Base-by-base conservation (phyloP, 106 monocot genomes). In the Hemerocallis citrina region DNA sequence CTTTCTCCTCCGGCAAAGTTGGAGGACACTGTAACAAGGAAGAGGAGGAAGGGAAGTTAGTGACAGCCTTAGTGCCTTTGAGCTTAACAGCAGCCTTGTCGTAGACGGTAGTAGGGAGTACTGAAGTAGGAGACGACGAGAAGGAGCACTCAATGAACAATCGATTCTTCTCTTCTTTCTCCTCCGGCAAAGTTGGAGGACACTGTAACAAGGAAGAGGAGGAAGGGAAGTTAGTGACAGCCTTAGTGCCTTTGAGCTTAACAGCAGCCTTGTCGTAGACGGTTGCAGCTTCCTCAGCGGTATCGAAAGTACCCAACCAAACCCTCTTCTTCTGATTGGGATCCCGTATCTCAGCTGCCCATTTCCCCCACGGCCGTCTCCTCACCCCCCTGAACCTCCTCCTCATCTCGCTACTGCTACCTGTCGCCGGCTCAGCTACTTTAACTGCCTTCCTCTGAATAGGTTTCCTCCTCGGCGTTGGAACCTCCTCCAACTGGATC, bases 271-370 rank as follows among this genome's bases (percentile, higher is more conserved):
- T 43, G 25, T 67, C 67, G 43, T 67, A 67, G 33, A 54, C 67
- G 6, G 38, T 28, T 16, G 39, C 28, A 17, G 31, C 52, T 8
- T 67, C 44, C 33, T 43, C 55, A 0, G 67, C 67, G 16, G 67
- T 51, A 32, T 67, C 52, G 27, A 42, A 67, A 16, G 67, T 67
- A 31, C 67, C 67, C 5, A 67, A 56, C 67, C 67, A 67, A n/a
- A 67, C 32, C 21, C 56, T 25, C 22, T 57, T 67, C 56, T 43
- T 55, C 25, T 56, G 67, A 56, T 43, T 17, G 21, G 79, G 79
- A 64, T 80, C 74, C 11, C 79, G 65, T 25, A 80, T 80, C 65
- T 80, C 79, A 9, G 79, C 79, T 61, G 74, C 68, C 74, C 73
- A 79, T 52, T 68, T 68, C 19, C 79, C 79, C 73, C 79, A 70